phyloP scores from a whole-genome alignment of 2,329 filamentous ascomycete species.

The Paecilomyces niveus region DNA sequence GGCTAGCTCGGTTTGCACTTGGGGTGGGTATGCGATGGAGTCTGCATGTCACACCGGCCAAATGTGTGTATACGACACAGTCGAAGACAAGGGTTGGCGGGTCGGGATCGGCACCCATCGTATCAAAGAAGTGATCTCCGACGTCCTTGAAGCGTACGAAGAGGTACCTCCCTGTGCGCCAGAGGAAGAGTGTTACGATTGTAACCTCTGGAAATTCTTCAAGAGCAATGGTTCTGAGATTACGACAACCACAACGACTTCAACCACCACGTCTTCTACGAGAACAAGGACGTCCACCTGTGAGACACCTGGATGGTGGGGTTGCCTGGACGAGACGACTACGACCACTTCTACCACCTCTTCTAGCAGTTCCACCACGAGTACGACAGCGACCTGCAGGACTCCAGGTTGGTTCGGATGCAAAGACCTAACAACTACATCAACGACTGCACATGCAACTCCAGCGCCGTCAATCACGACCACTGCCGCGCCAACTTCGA shows the following conservation, averaged over 20 bases:
- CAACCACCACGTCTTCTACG: constrained; percentile 53
- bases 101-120: constrained; percentile 87
- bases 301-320: constrained; percentile 90
- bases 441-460: constrained; percentile 20
- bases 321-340: constrained; percentile 47
- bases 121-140: constrained; percentile 78
- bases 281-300: constrained; percentile 75
- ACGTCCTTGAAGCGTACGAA: constrained; percentile 80
- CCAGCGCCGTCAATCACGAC: constrained; percentile 19
- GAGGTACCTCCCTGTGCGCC: constrained; percentile 67
- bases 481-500: constrained; percentile 16
- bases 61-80: constrained; percentile 88
- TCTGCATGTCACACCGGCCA: constrained; percentile 83
- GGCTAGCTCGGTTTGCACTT: constrained; percentile 78
- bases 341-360: constrained; percentile 30
- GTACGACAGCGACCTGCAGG: constrained; percentile 31
- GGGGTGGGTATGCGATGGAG: constrained; percentile 90
- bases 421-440: constrained; percentile 26
- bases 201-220: constrained; percentile 89
- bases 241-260: constrained; percentile 55
- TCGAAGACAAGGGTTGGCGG: constrained; percentile 84
- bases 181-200: constrained; percentile 80
- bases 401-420: constrained; percentile 40
- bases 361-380: constrained; percentile 23
- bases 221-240: constrained; percentile 81